Evolutionary conservation across 2,329 filamentous ascomycete genomes (phyloP).

Genomic region (Diaporthe longicolla): DNA sequence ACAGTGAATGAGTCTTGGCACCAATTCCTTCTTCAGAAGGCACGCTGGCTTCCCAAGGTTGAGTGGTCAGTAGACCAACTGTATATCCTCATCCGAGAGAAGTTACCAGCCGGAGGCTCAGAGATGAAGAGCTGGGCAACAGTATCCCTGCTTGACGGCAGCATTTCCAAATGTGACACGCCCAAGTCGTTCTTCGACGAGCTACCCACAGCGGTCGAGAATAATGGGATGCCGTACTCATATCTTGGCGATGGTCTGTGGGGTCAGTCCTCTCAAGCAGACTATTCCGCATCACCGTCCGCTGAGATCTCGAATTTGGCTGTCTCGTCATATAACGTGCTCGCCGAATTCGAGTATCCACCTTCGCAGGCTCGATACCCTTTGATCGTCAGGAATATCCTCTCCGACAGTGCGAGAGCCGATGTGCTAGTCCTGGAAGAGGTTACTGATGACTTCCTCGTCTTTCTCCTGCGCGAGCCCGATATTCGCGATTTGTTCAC

Average conservation of each 20-base stretch:
- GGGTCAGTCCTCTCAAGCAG: neutral
- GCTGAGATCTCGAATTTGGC: constrained; percentile 45
- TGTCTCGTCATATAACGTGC: constrained; percentile 67
- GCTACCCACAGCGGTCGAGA: neutral
- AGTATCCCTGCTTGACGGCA: constrained; percentile 54
- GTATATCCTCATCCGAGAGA: constrained; percentile 67
- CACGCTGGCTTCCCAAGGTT: constrained; percentile 61
- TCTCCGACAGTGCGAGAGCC: constrained; percentile 57
- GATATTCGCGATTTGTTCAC: constrained; percentile 64
- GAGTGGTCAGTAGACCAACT: constrained; percentile 65
- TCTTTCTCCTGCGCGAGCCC: constrained; percentile 63
- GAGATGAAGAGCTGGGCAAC: constrained; percentile 71
- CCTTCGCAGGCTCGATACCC: constrained; percentile 59
- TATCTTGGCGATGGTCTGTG: constrained; percentile 43
- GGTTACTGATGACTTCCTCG: constrained; percentile 75
- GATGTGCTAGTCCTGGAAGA: constrained; percentile 72
- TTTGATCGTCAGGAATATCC: constrained; percentile 59
- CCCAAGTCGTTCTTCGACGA: constrained; percentile 45
- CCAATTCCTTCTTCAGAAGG: constrained; percentile 67
- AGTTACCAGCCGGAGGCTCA: constrained; percentile 48
- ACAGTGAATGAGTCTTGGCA: constrained; percentile 57
- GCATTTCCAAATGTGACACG: constrained; percentile 46
- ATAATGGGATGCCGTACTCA: constrained; percentile 33
- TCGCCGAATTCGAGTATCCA: constrained; percentile 65
- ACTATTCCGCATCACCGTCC: neutral